A percentile compares a stretch with the other conserved stretches of the same genome.
Evolutionary conservation across 805 yeast species (phyloP).

Genomic region (Candida ovalis): DNA sequence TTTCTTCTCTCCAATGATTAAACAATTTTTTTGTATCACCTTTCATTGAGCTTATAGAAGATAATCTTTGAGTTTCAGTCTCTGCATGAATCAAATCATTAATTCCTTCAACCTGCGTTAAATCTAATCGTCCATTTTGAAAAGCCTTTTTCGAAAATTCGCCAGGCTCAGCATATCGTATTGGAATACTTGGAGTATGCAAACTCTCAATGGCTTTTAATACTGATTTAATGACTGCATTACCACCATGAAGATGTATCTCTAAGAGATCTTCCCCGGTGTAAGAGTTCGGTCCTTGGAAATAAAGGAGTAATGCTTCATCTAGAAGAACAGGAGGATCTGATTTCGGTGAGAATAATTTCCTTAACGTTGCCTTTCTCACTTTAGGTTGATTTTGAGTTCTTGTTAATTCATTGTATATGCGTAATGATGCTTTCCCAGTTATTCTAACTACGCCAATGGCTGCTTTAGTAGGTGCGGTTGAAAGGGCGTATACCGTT

Average conservation of each 20-base stretch:
- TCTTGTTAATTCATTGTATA: slow-evolving; percentile 46
- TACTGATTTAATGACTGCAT: slow-evolving; percentile 72
- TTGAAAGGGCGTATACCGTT: slow-evolving; percentile 89
- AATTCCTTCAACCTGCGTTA: slow-evolving; percentile 89
- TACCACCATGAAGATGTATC: slow-evolving; percentile 92
- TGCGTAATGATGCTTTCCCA: slow-evolving; percentile 55
- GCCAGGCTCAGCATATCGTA: slow-evolving; percentile 88
- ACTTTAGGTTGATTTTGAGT: slow-evolving; percentile 38
- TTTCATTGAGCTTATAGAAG: slow-evolving; percentile 68
- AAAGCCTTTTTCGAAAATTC: slow-evolving; percentile 89
- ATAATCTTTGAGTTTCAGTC: slow-evolving; percentile 79
- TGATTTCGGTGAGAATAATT: slow-evolving; percentile 43
- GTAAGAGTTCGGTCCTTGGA: slow-evolving; percentile 71
- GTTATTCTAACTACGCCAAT: slow-evolving; percentile 81
- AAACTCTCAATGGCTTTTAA: slow-evolving; percentile 54
- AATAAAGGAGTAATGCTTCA: slow-evolving; percentile 68
- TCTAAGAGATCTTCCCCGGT: slow-evolving; percentile 93
- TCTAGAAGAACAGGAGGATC: slow-evolving; percentile 49
- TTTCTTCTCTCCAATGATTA: slow-evolving; percentile 58
- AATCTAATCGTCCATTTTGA: slow-evolving; percentile 74
- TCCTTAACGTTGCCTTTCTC: slow-evolving; percentile 55
- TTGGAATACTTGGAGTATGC: slow-evolving; percentile 43
- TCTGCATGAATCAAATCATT: slow-evolving; percentile 89
- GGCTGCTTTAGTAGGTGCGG: slow-evolving; percentile 78
- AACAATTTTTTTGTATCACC: slow-evolving; percentile 62